These are phyloP conservation scores for Suhomyces sp. DNA, from an alignment of 805 yeast genomes.

Conservation along the genomic window DNA sequence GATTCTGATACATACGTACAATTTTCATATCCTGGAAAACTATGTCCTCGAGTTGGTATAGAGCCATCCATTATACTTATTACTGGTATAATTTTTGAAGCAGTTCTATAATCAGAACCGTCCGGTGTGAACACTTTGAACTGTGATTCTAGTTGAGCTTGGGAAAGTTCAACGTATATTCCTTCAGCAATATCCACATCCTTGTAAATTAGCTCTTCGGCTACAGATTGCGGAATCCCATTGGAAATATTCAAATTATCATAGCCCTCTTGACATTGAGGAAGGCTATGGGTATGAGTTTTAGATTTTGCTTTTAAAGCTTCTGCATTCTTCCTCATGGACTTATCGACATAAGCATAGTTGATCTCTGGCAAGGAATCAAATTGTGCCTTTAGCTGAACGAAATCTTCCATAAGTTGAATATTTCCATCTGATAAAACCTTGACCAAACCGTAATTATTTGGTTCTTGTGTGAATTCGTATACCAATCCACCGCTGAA, in stretches of 20 bases:
- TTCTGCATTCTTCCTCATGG: slow-evolving; percentile 24
- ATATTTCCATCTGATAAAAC: slow-evolving; percentile 42
- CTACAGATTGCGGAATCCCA: slow-evolving; percentile 46
- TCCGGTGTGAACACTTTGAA: slow-evolving; percentile 42
- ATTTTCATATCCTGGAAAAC: neutral
- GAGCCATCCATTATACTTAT: neutral
- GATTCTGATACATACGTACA: slow-evolving; percentile 1
- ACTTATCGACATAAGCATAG: slow-evolving; percentile 18
- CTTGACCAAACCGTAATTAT: slow-evolving; percentile 74
- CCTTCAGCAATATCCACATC: slow-evolving; percentile 54
- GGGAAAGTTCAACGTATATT: slow-evolving; percentile 43
- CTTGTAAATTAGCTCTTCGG: slow-evolving; percentile 41
- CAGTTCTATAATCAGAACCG: slow-evolving; percentile 26
- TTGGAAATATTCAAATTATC: slow-evolving; percentile 36
- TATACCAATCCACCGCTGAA: slow-evolving; percentile 86
- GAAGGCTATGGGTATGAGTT: slow-evolving; percentile 17
- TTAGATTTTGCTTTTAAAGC: slow-evolving; percentile 19
- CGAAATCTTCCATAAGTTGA: slow-evolving; percentile 43
- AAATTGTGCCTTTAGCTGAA: slow-evolving; percentile 44
- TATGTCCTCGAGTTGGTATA: neutral
- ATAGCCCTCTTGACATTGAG: slow-evolving; percentile 33
- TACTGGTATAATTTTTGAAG: neutral
- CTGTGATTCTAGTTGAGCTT: slow-evolving; percentile 41
- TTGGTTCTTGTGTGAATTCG: slow-evolving; percentile 75
- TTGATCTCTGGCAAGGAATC: slow-evolving; percentile 30